A percentile compares a stretch with the other conserved stretches of the same genome.
Evolutionary conservation across 1,139 yeast genomes (phyloP).

Genomic region (Kazachstania sp.): DNA sequence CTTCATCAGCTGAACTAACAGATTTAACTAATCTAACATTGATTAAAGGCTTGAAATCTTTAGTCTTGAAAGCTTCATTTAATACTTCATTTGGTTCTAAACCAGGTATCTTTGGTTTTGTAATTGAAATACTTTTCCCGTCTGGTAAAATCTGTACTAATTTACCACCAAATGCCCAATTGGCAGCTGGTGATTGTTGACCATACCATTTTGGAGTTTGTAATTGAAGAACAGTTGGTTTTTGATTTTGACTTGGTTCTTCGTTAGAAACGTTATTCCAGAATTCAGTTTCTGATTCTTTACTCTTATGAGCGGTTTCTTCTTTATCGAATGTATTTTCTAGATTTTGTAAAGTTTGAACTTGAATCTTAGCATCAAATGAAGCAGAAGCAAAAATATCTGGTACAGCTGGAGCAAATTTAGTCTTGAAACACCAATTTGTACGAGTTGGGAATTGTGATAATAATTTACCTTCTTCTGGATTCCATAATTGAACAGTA

Average conservation of each 20-base stretch:
- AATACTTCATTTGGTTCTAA: slow-evolving; percentile 39
- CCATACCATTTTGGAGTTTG: slow-evolving; percentile 91
- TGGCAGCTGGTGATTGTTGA: slow-evolving; percentile 59
- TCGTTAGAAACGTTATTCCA: slow-evolving; percentile 71
- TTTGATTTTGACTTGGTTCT: slow-evolving; percentile 24
- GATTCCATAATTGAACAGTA: slow-evolving; percentile 85
- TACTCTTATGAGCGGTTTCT: slow-evolving; percentile 33
- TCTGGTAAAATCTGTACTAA: slow-evolving; percentile 50
- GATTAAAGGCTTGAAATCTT: slow-evolving; percentile 48
- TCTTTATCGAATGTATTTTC: slow-evolving; percentile 24
- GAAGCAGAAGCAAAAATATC: slow-evolving; percentile 91
- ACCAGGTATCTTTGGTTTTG: slow-evolving; percentile 39
- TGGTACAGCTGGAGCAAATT: slow-evolving; percentile 82
- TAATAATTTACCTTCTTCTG: slow-evolving; percentile 53
- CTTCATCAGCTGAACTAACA: slow-evolving; percentile 40
- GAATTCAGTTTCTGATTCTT: slow-evolving; percentile 60
- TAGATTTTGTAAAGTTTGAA: slow-evolving; percentile 79
- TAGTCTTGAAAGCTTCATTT: slow-evolving; percentile 49
- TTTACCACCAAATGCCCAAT: slow-evolving; percentile 91
- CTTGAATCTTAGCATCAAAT: slow-evolving; percentile 74
- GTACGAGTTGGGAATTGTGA: slow-evolving; percentile 89
- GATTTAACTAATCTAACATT: slow-evolving; percentile 41
- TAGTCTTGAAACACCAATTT: slow-evolving; percentile 86
- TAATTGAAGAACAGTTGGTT: slow-evolving; percentile 34
- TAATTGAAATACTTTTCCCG: slow-evolving; percentile 40